Conservation (phyloP, 129 eudicot genomes). For the Silybum marianum region DNA sequence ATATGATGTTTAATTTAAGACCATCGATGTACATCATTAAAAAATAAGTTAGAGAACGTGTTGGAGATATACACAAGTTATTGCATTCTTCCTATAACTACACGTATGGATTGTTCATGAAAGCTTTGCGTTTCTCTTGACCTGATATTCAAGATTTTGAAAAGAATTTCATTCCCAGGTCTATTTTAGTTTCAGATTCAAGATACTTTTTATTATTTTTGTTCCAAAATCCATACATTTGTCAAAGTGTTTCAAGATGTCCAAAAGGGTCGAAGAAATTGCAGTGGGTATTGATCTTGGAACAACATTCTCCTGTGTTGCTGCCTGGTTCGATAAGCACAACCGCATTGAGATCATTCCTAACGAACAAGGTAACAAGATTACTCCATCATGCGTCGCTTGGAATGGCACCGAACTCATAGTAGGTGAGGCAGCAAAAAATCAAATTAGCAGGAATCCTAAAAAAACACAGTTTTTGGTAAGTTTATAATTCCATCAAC, state of each 20-base stretch:
- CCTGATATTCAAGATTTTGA: too few species aligned
- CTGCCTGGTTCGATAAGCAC: not conserved
- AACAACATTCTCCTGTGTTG: conserved; percentile 16
- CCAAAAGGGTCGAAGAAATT: not conserved
- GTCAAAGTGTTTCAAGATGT: not conserved
- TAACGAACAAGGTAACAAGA: conserved; percentile 15
- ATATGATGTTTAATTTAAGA: too few species aligned
- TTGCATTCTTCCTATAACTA: too few species aligned
- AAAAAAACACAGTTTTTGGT: conserved; percentile 26
- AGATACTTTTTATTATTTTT: not conserved
- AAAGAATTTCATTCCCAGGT: too few species aligned
- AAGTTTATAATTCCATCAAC: not conserved
- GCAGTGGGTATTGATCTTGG: conserved; percentile 20
- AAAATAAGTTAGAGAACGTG: too few species aligned
- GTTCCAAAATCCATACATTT: not conserved
- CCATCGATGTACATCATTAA: too few species aligned
- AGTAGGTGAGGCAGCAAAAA: conserved; percentile 25
- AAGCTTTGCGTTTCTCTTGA: too few species aligned
- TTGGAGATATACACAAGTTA: too few species aligned
- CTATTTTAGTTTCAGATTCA: too few species aligned
- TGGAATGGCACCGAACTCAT: conserved; percentile 13
- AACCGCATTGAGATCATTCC: conserved; percentile 15
- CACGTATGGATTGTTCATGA: too few species aligned
- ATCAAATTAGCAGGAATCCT: conserved; percentile 28
- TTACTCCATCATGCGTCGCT: conserved; percentile 13